phyloP scores from a whole-genome alignment of 768 basidiomycete species.

The Leccinum imitatum region DNA sequence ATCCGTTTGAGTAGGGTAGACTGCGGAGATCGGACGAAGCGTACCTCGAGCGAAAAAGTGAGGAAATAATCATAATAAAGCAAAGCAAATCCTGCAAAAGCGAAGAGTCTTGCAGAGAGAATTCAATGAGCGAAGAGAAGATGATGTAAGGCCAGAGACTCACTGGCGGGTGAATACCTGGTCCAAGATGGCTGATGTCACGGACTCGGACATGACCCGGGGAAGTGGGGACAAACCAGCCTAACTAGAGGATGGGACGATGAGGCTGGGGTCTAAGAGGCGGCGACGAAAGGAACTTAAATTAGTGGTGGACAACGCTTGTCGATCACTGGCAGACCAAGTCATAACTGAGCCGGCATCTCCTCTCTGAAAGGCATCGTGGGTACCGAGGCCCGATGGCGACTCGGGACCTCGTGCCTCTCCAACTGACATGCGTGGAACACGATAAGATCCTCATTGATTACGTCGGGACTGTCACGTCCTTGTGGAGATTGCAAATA shows the following conservation, averaged over 20 bases:
- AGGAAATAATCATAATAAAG: conserved; percentile 29
- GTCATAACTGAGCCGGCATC: conserved; percentile 10
- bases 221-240: background rate
- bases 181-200: background rate
- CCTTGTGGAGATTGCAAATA: too few relatives aligned
- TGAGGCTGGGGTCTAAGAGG: background rate
- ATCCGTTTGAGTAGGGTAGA: background rate
- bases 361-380: background rate
- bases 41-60: conserved; percentile 28
- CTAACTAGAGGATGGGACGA: background rate
- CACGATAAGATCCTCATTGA: background rate
- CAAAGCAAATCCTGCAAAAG: conserved; percentile 21
- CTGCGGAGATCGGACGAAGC: background rate
- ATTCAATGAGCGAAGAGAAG: background rate
- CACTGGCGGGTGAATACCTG: conserved; percentile 22
- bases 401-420: background rate
- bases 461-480: background rate
- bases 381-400: too few relatives aligned
- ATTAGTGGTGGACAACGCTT: background rate
- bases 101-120: background rate
- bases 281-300: background rate
- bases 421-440: background rate
- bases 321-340: conserved; percentile 3
- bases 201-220: conserved; percentile 9
- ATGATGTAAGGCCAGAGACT: background rate